A percentile compares a stretch with the other conserved stretches of the same genome.
phyloP scores from a whole-genome alignment of 805 yeast species.

The Metschnikowia baotianmanensis region DNA sequence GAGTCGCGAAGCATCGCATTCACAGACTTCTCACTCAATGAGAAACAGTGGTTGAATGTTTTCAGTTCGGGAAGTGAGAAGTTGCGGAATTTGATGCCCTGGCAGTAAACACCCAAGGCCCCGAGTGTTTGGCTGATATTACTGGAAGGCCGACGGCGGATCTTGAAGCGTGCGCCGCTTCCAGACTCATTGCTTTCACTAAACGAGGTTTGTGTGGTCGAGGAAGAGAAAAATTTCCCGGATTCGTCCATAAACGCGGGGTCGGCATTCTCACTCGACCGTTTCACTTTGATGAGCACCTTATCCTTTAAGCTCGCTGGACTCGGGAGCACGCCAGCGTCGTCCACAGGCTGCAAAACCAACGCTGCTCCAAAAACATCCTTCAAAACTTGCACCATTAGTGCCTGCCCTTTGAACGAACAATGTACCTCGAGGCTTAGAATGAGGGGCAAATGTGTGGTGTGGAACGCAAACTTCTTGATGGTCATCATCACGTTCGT shows the following conservation, averaged over 20 bases:
- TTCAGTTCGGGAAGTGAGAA: conserved; percentile 86
- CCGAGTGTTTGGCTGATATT: conserved; percentile 45
- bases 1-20: conserved; percentile 63
- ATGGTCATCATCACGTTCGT: conserved; percentile 69
- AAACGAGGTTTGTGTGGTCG: conserved; percentile 41
- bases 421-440: conserved; percentile 87
- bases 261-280: conserved; percentile 28
- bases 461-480: conserved; percentile 82
- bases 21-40: conserved; percentile 74
- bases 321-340: conserved; percentile 47
- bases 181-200: conserved; percentile 36
- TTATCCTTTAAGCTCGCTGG: conserved; percentile 71
- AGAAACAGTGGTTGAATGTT: conserved; percentile 76
- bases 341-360: conserved; percentile 38
- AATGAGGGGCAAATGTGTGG: conserved; percentile 82
- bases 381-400: conserved; percentile 50
- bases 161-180: conserved; percentile 17
- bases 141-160: conserved; percentile 24
- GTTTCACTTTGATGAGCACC: conserved; percentile 77
- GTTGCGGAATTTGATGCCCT: conserved; percentile 76
- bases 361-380: conserved; percentile 60
- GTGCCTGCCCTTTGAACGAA: conserved; percentile 60
- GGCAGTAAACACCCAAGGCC: conserved; percentile 64
- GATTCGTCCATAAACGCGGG: conserved; percentile 20
- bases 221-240: conserved; percentile 23